Evolutionary conservation across 805 yeast genomes (phyloP).

Genomic region (Cyberlindnera misumaiensis): DNA sequence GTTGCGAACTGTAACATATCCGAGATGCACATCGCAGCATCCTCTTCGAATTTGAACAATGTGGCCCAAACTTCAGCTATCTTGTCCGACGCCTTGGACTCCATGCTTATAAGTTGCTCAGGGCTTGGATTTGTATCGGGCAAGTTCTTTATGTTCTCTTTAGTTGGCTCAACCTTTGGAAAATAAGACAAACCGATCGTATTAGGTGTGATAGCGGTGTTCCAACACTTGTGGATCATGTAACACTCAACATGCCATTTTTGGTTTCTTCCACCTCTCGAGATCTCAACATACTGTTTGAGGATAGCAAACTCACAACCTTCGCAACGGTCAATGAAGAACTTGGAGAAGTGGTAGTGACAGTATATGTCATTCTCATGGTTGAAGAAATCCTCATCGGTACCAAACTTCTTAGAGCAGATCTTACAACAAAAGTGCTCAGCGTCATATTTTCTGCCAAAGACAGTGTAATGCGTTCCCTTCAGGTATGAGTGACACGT

Average conservation of each 20-base stretch:
- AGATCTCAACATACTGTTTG: constrained; percentile 89
- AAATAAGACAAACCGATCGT: constrained; percentile 40
- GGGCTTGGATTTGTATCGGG: constrained; percentile 34
- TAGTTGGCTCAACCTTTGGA: constrained; percentile 22
- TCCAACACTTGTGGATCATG: constrained; percentile 97
- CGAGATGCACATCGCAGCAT: constrained; percentile 80
- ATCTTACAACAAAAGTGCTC: constrained; percentile 92
- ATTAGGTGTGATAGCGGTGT: constrained; percentile 65
- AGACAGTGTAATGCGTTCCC: constrained; percentile 90
- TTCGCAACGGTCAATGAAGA: constrained; percentile 83
- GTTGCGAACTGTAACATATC: constrained; percentile 87
- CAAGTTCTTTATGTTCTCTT: constrained; percentile 17
- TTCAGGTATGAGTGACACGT: constrained; percentile 81
- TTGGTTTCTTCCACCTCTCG: constrained; percentile 83
- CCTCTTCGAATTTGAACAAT: constrained; percentile 83
- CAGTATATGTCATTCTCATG: constrained; percentile 79
- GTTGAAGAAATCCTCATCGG: constrained; percentile 88
- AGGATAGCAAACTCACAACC: constrained; percentile 90
- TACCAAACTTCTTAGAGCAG: constrained; percentile 80
- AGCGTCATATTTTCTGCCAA: constrained; percentile 86
- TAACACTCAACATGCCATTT: constrained; percentile 99
- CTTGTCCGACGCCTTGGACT: constrained; percentile 56
- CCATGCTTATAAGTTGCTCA: constrained; percentile 46
- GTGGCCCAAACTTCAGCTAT: constrained; percentile 74
- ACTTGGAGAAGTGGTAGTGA: constrained; percentile 84